Percentiles rank a stretch among this genome's conserved stretches.
Conservation (phyloP, 805 yeast genomes). For the Wickerhamiella spandovensis region DNA sequence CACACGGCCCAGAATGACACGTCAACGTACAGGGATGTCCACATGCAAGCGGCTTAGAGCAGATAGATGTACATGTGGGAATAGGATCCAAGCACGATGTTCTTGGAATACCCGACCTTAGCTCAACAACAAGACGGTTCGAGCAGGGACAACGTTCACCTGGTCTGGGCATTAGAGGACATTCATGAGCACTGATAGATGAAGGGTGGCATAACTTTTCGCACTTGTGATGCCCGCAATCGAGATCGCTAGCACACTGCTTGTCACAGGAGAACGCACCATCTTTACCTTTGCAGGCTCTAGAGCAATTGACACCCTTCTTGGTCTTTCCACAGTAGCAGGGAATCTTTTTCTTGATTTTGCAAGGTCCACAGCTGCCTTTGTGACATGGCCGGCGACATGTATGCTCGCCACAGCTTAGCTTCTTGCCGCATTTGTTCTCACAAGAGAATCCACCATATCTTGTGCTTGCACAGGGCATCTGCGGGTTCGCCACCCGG, state of each 20-base stretch:
- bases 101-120: slow-evolving; percentile 1
- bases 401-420: slow-evolving; percentile 11
- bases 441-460: slow-evolving; percentile 14
- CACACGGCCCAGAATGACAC: slow-evolving; percentile 11
- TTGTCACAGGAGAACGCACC: slow-evolving; percentile 7
- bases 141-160: slow-evolving; percentile 19
- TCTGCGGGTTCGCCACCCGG: slow-evolving; percentile 2
- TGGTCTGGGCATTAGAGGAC: slow-evolving; percentile 7
- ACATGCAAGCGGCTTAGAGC: slow-evolving; percentile 9
- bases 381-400: slow-evolving; percentile 14
- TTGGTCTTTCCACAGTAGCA: slow-evolving; percentile 11
- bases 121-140: not conserved
- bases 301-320: slow-evolving; percentile 1
- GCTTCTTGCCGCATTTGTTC: slow-evolving; percentile 4
- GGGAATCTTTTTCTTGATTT: slow-evolving; percentile 27
- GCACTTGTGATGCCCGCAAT: slow-evolving; percentile 13
- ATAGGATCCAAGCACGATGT: slow-evolving; percentile 9
- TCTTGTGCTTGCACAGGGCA: slow-evolving; percentile 8
- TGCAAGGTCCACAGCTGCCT: slow-evolving; percentile 13
- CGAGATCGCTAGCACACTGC: slow-evolving; percentile 4
- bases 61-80: slow-evolving; percentile 7
- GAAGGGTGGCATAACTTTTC: slow-evolving; percentile 5
- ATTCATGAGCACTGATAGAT: slow-evolving; percentile 3
- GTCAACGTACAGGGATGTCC: slow-evolving; percentile 8
- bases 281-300: not conserved